Percentiles rank a stretch among this genome's conserved stretches.
Evolutionary conservation across 2,329 filamentous ascomycete species (phyloP).

Genomic region (Capronia americana): DNA sequence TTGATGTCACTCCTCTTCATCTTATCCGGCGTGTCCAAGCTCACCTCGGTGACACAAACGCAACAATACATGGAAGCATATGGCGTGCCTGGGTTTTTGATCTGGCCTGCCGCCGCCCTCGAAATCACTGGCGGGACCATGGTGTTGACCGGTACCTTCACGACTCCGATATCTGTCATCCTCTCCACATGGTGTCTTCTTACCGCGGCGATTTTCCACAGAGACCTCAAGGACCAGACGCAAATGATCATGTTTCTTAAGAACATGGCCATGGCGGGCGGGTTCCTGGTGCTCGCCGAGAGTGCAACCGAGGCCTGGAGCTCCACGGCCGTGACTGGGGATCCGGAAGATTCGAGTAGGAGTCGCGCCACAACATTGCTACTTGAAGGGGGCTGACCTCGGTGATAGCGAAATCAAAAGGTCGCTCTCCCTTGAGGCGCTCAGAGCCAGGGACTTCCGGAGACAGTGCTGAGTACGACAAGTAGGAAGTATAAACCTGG

Average conservation of each 20-base stretch:
- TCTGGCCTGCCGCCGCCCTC: conserved; percentile 7
- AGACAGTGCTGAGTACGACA: not conserved
- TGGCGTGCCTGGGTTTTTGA: conserved; percentile 2
- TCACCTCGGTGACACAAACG: conserved; percentile 7
- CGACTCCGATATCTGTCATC: not conserved
- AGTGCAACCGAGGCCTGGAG: not conserved
- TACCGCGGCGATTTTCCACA: conserved; percentile 12
- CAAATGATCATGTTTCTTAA: conserved; percentile 13
- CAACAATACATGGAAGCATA: conserved; percentile 14
- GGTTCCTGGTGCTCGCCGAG: conserved; percentile 8
- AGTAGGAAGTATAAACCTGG: not conserved
- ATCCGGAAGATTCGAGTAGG: not conserved
- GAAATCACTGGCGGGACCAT: conserved; percentile 10
- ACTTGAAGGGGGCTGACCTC: not conserved
- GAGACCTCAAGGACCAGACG: conserved; percentile 4
- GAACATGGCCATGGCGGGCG: conserved; percentile 12
- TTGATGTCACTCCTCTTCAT: conserved; percentile 14
- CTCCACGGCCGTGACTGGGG: not conserved
- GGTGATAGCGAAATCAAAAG: not conserved
- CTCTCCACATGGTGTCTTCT: conserved; percentile 9
- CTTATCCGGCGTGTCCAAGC: conserved; percentile 11
- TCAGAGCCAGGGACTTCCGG: not conserved
- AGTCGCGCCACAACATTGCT: not conserved
- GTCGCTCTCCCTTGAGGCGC: not conserved
- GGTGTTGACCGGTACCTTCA: conserved; percentile 4